Base-by-base conservation (phyloP, 2,329 filamentous ascomycete genomes). In the Dothidotthia symphoricarpi region DNA sequence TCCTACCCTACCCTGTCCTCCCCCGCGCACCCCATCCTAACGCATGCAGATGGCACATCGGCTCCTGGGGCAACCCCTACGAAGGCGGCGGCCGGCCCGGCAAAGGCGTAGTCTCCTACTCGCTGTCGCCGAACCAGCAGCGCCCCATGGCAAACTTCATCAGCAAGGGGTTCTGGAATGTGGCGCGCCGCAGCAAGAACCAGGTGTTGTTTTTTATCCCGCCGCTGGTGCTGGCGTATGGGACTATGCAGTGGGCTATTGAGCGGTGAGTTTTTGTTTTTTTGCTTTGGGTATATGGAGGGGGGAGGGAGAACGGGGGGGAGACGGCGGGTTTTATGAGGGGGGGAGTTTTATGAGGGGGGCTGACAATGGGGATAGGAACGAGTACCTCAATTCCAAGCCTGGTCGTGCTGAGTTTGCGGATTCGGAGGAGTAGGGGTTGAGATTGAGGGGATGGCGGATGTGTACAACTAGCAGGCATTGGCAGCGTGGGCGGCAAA, bases 111-210 rank as follows among this genome's bases (percentile, higher is more conserved):
- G 72, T 75, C 39, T 75, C 75, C 61, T 97, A 94, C 74, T 78
- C 83, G 53, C 67, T 98, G 55, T 84, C 87, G 57, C 73, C 85
- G 55, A 97, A 98, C 80, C 85, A 86, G 67, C 91, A 95, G 76
- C 83, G 86, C 63, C 86, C 89, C 49, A 78, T 95, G 55, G 88
- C 88, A 50, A 88, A 87, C 60, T 75, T 84, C 44, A 70, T 78
- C 51, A 74, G 91, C 70, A 86, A 84, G 55, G 91, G 90, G 63
- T 73, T 97, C 75, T 97, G 97, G 84, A 98, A 98, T 81, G 84
- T 82, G 59, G 94, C 86, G 80, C 84, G 93, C 70, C 83, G 93
- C 63, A 86, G 85, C 73, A 83, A 82, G 68, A 71, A 78, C 57
- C 93, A 97, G 77, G 82, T 95, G 56, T 82, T 97, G 57, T 98